Evolutionary conservation across 129 eudicot species (phyloP).

Genomic region (Saussurea involucrata): DNA sequence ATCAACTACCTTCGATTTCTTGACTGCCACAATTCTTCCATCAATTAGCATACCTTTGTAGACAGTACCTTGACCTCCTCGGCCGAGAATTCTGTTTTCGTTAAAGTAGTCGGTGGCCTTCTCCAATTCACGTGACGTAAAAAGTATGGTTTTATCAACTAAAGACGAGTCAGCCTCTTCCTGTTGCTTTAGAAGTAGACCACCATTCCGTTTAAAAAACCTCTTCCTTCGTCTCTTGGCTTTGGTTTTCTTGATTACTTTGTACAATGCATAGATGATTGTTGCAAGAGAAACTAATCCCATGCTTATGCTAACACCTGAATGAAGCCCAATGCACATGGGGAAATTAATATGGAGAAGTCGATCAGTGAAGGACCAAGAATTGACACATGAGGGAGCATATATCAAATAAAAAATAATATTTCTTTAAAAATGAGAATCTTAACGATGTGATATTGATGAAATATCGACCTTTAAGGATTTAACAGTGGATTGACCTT

Average conservation of each 20-base stretch:
- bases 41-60: slow-evolving; percentile 31
- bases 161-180: background rate
- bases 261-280: background rate
- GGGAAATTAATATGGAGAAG: background rate
- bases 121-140: background rate
- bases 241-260: background rate
- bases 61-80: slow-evolving; percentile 38
- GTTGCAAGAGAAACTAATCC: background rate
- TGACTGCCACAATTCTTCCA: slow-evolving; percentile 28
- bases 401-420: too few relatives aligned
- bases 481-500: too few relatives aligned
- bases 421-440: too few relatives aligned
- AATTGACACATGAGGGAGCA: too few relatives aligned
- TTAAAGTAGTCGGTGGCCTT: slow-evolving; percentile 34
- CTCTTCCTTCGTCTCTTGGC: background rate
- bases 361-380: too few relatives aligned
- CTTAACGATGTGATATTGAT: too few relatives aligned
- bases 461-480: too few relatives aligned
- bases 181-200: slow-evolving; percentile 15
- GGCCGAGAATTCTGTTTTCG: slow-evolving; percentile 23
- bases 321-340: background rate
- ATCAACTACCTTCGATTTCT: slow-evolving; percentile 24
- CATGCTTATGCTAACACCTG: background rate
- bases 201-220: slow-evolving; percentile 21
- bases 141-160: slow-evolving; percentile 6